A percentile compares a stretch with the other conserved stretches of the same genome.
phyloP scores from a whole-genome alignment of 2,329 filamentous ascomycete species.

The Phaeosphaeria sp. region DNA sequence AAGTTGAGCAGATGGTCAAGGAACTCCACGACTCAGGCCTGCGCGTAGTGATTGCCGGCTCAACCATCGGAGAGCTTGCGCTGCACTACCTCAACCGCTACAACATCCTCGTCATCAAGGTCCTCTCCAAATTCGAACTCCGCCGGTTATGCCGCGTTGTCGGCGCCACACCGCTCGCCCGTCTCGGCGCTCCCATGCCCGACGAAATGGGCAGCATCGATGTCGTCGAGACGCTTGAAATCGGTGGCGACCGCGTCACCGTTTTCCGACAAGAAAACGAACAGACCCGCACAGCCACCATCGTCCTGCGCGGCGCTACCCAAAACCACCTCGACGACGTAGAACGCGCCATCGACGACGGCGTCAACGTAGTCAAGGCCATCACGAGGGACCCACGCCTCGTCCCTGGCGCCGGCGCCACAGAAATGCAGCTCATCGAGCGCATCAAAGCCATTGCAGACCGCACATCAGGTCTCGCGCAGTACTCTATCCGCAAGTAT shows the following conservation, averaged over 20 bases:
- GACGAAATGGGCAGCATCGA: constrained; percentile 98
- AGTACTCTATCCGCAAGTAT: constrained; percentile 97
- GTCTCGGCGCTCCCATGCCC: constrained; percentile 97
- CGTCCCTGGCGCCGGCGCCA: constrained; percentile 91
- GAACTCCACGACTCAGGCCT: constrained; percentile 93
- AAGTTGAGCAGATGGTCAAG: constrained; percentile 91
- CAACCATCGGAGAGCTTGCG: constrained; percentile 93
- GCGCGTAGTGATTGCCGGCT: constrained; percentile 88
- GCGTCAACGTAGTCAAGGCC: constrained; percentile 98
- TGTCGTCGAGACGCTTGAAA: constrained; percentile 95
- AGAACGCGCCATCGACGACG: constrained; percentile 95
- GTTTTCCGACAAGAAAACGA: constrained; percentile 98
- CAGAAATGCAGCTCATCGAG: constrained; percentile 92
- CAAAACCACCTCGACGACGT: constrained; percentile 98
- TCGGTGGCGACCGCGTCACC: constrained; percentile 96
- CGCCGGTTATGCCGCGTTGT: constrained; percentile 94
- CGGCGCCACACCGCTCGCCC: constrained; percentile 92
- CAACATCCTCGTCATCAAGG: constrained; percentile 94
- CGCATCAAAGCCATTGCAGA: constrained; percentile 89
- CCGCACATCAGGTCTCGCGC: constrained; percentile 88
- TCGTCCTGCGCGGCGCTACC: constrained; percentile 92
- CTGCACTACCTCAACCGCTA: constrained; percentile 98
- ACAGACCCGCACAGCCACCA: constrained; percentile 87
- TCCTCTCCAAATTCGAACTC: constrained; percentile 97
- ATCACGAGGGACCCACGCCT: constrained; percentile 92